Percentiles rank a stretch among this genome's conserved stretches.
phyloP scores from a whole-genome alignment of 2,329 filamentous ascomycete genomes.

The Hysterium pulicare region DNA sequence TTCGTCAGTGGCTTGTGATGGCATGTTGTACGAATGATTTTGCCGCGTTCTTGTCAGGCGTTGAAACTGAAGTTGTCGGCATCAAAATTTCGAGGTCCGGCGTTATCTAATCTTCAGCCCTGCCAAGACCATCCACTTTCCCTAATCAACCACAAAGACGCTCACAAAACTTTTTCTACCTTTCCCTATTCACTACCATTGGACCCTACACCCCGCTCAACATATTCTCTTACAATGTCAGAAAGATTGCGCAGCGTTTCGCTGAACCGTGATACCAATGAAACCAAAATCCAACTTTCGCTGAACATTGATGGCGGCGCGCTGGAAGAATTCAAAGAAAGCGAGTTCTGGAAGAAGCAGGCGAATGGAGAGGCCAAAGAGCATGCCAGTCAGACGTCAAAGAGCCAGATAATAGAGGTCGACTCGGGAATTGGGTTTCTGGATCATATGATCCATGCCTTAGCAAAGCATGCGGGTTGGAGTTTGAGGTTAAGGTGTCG shows the following conservation, averaged over 20 bases:
- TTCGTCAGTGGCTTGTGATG: conserved; percentile 17
- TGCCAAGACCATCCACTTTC: conserved; percentile 18
- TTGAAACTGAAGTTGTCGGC: not conserved
- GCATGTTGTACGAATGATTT: conserved; percentile 5
- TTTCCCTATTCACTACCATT: not conserved
- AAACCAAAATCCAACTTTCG: conserved; percentile 92
- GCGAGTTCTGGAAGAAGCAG: conserved; percentile 43
- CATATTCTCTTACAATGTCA: conserved; percentile 5
- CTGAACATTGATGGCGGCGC: conserved; percentile 90
- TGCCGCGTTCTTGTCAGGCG: not conserved
- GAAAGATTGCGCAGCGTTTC: conserved; percentile 63
- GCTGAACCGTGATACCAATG: conserved; percentile 88
- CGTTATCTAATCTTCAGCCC: conserved; percentile 21
- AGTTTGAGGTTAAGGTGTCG: conserved; percentile 77
- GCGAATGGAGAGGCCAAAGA: conserved; percentile 47
- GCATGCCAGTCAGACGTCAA: conserved; percentile 81
- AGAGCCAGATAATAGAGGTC: conserved; percentile 80
- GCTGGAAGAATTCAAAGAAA: conserved; percentile 49
- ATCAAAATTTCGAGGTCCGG: conserved; percentile 1
- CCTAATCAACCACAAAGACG: conserved; percentile 10
- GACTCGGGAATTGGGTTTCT: conserved; percentile 96
- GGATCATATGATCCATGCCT: conserved; percentile 97
- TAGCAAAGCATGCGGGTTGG: conserved; percentile 96
- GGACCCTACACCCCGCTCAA: not conserved
- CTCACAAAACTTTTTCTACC: not conserved